phyloP scores from a whole-genome alignment of 495 filamentous ascomycete genomes.

The Clavariopsis aquatica region DNA sequence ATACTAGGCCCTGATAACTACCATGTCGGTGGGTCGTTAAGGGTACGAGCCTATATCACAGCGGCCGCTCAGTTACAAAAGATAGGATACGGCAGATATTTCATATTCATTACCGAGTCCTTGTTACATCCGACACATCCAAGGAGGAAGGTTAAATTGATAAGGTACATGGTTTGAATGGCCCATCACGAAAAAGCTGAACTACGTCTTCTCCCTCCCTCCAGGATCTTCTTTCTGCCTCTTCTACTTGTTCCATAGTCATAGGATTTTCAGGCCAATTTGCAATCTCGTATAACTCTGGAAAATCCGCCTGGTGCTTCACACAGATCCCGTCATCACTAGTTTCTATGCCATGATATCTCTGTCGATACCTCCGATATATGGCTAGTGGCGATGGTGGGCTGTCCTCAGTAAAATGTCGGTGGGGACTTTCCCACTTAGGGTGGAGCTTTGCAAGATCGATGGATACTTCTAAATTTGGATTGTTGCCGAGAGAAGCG shows the following conservation, averaged over 20 bases:
- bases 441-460: slow-evolving; percentile 17
- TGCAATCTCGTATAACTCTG: neutral
- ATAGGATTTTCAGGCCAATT: neutral
- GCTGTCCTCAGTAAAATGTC: slow-evolving; percentile 14
- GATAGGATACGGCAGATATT: no score
- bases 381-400: slow-evolving; percentile 3
- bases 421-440: slow-evolving; percentile 4
- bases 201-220: neutral
- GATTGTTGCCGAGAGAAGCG: neutral
- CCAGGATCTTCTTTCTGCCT: slow-evolving; percentile 6
- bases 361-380: slow-evolving; percentile 11
- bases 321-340: slow-evolving; percentile 2
- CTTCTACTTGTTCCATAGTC: slow-evolving; percentile 10
- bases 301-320: slow-evolving; percentile 5
- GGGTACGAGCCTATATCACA: no score
- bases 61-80: no score
- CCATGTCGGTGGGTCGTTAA: no score
- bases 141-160: no score
- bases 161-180: no score
- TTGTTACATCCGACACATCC: no score
- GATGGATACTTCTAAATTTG: slow-evolving; percentile 6
- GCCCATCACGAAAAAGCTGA: neutral
- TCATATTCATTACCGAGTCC: no score
- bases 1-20: no score
- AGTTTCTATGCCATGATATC: slow-evolving; percentile 6